A percentile compares a stretch with the other conserved stretches of the same genome.
Conservation (phyloP, 257 asterid genomes). For the Scutellaria barbata region DNA sequence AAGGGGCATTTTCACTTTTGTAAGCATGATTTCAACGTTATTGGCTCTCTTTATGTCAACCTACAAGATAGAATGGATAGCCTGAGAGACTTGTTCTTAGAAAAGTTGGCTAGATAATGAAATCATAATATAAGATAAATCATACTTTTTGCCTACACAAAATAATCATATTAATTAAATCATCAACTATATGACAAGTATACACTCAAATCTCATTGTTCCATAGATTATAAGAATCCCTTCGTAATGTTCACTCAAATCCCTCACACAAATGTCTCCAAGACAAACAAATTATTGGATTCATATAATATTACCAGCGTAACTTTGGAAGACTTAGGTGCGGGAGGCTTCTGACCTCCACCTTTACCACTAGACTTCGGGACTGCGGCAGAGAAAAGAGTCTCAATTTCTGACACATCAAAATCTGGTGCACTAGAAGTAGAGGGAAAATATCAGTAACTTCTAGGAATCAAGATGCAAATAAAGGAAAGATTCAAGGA, state of each 20-base stretch:
- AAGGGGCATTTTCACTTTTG: conserved; percentile 99
- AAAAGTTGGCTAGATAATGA: background rate
- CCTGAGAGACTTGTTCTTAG: conserved; percentile 26
- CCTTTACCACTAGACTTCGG: conserved; percentile 64
- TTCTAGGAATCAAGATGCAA: conserved; percentile 35
- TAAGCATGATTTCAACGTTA: conserved; percentile 96
- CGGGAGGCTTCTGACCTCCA: conserved; percentile 79
- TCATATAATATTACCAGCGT: conserved; percentile 73
- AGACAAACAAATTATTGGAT: conserved; percentile 29
- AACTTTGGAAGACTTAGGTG: conserved; percentile 72
- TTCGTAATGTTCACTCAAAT: background rate
- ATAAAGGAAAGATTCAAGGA: conserved; percentile 23
- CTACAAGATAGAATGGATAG: conserved; percentile 46
- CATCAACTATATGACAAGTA: conserved; percentile 3
- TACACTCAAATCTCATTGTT: background rate
- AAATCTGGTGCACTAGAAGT: conserved; percentile 83
- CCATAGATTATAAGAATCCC: conserved; percentile 13
- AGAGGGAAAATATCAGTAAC: conserved; percentile 45
- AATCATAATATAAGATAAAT: conserved; percentile 22
- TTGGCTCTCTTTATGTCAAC: conserved; percentile 94
- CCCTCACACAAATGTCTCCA: background rate
- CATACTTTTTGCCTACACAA: conserved; percentile 9
- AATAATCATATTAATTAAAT: conserved; percentile 1
- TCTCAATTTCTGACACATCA: conserved; percentile 89
- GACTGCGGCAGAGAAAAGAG: conserved; percentile 85